Evolutionary conservation across 495 filamentous ascomycete genomes (phyloP), one percentile per base, ranked within the genome.

Genomic region (Penicillium alfredii): DNA sequence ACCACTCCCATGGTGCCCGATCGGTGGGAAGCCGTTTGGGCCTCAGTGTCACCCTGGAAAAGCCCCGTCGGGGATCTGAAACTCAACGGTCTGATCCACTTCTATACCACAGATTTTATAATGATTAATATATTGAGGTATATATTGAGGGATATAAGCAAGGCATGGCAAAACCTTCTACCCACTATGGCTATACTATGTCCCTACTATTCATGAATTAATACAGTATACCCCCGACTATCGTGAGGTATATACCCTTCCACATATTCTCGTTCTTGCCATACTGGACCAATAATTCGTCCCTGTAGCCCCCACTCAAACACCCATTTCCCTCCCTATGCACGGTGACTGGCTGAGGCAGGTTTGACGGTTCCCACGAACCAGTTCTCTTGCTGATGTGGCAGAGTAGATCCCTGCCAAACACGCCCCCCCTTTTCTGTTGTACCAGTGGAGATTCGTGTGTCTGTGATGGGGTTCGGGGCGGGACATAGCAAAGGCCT

Each of bases 1-100:
- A 55, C 52, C 52, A 55, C 43, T 39, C 30, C 27, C 27, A 49
- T 49, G 48, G 52, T 49, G 19, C 52, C 52, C 52, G 52, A 52
- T 45, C 52, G 38, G 47, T 51, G 41, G 44, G 47, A 43, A 52
- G 41, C 44, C 48, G 44, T 52, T 55, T 39, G 30, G 42, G 33
- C 32, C 29, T 22, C 20, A 10, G 31, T 37, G 22, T 30, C 17
- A 23, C 20, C 8, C 33, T 34, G 22, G n/a, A n/a, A n/a, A n/a
- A n/a, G n/a, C n/a, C n/a, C n/a, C n/a, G n/a, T n/a, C n/a, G n/a
- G n/a, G n/a, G n/a, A n/a, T n/a, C n/a, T n/a, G n/a, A n/a, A n/a
- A n/a, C n/a, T n/a, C n/a, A n/a, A n/a, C n/a, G n/a, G n/a, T n/a
- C n/a, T n/a, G n/a, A n/a, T n/a, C n/a, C n/a, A n/a, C n/a, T 29